Base-by-base conservation (phyloP, 2,329 filamentous ascomycete genomes). In the Zymoseptoria pseudotritici region DNA sequence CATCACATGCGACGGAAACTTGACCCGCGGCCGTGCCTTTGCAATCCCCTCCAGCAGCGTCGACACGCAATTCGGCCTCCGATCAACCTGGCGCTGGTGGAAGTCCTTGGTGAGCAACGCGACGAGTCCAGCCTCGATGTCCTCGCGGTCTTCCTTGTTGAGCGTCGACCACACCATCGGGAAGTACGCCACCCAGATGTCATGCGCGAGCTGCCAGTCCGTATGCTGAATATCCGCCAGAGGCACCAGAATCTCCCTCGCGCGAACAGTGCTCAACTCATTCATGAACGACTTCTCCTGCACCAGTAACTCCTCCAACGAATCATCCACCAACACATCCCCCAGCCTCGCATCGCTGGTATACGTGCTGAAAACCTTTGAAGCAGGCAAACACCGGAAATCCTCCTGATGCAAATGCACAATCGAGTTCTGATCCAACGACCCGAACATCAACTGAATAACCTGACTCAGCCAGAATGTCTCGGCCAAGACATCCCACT, bases 391-490 rank as follows among this genome's bases (percentile, higher is more conserved):
- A 8, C 90, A 82, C 59, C 84, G 88, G 76, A 96, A 93, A 74
- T 99, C 94, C 10, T 95, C 90, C 0, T 82, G 73, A 67, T 97
- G 87, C 56, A 99, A 80, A 66, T 91, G 88, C 29, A 91, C 84
- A 13, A 83, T 81, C n/a, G 83, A 83, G 66, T 89, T 90, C 80
- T 90, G 87, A 72, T 99, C 94, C 50, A 97, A 83, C 6, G 90
- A 92, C 17, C 94, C 92, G 65, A 99, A 85, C 58, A 99, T 84
- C 50, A 99, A 81, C 70, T 99, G 94, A 19, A 91, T 91, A 36
- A 95, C 93, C 75, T 99, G 94, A 50, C 91, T 88, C 55, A 99
- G 80, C 95, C 95, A 99, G 77, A 96, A 99, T 1, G 90, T 96
- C 68, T 99, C 94, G 1, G 86, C 86, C 54, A 99, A 80, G 0